Evolutionary conservation across 1,139 yeast species (phyloP), one percentile per base, ranked within the genome.

Genomic region (Hyphopichia pseudoburtonii): DNA sequence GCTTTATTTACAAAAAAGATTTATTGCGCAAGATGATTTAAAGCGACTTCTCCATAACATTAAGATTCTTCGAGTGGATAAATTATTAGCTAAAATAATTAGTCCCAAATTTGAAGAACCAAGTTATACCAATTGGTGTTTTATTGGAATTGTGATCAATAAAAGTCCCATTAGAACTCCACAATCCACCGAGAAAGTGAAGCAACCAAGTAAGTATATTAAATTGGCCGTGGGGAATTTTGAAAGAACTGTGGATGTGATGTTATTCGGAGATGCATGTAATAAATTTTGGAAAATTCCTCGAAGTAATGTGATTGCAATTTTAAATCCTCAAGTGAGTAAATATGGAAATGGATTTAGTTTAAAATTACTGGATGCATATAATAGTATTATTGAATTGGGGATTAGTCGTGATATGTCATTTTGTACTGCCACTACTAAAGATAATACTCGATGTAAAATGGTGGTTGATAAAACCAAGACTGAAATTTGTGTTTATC

Each of bases 31-130:
- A 8, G 55, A 50, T 0, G 56, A 56, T 1, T 42, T 82, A 3
- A 50, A 56, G 3, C 38, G 46, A 4, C 47, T 70, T 3, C 48
- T 82, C 11, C 47, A 57, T 6, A 71, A 72, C 8, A 72, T 78
- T 39, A 80, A 80, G 46, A 54, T 81, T 1, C 57, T 84, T 32
- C 64, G 82, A 30, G 52, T 82, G 5, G 73, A 73, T n/a, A 78
- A 79, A 41, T 58, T 83, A 9, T 70, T 77, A 41, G 86, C 85
- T 3, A 80, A 81, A 43, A 80, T 87, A 2, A 48, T 59, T 28
- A 83, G 92, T 4, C 95, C 96, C 1, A 65, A 75, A 21, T 89
- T 75, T 51, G 57, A 62, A 5, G 85, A 85, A 36, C 96, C 96
- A 0, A 62, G 66, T 24, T 82, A 81, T 48, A 62, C 82, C 11